Evolutionary conservation across 768 basidiomycete genomes (phyloP), one percentile per base, ranked within the genome.

Genomic region (Lactarius hengduanensis): DNA sequence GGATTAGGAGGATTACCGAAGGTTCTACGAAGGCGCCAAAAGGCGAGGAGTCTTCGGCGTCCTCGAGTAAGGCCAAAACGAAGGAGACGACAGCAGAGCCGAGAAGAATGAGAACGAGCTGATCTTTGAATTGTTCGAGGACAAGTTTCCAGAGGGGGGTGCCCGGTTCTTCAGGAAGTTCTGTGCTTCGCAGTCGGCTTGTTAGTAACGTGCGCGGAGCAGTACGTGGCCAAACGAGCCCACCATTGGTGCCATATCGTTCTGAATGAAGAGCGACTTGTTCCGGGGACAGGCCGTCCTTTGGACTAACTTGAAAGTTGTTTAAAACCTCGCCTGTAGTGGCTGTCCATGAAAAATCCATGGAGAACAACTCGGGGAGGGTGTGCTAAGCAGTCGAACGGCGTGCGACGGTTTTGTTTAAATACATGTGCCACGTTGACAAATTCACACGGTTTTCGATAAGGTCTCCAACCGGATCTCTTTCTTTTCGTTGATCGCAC

Each of bases 71-170:
- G 9, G 96, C 96, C 47, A 99, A 82, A 16, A 96, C 81, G 77
- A 99, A 96, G 11, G 96, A 98, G 71, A 98, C 83, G 55, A 92
- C 88, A 15, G 96, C 96, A 1, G 95, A 97, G 2, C 84, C 95
- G 56, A 99, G 89, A 40, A 99, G 85, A 74, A 99, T 98, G 69
- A 99, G 88, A 50, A 99, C 96, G 34, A 99, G 86, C 77, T 97
- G 94, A 79, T 99, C 96, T 81, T 98, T 91, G 83, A 99, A 99
- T 78, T 99, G 96, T 71, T 97, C 95, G n/a, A 99, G 83, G 66
- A 99, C 90, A 67, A 98, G 87, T 74, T 93, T 84, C 93, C 94
- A 95, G 38, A 98, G 74, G 4, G 96, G 92, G 4, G 96, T 97
- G 3, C 92, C 79, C 0, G 92, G 89, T 11, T 96, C 93, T 73